Conservation (phyloP, 768 basidiomycete genomes). For the Auriculariales sp. region DNA sequence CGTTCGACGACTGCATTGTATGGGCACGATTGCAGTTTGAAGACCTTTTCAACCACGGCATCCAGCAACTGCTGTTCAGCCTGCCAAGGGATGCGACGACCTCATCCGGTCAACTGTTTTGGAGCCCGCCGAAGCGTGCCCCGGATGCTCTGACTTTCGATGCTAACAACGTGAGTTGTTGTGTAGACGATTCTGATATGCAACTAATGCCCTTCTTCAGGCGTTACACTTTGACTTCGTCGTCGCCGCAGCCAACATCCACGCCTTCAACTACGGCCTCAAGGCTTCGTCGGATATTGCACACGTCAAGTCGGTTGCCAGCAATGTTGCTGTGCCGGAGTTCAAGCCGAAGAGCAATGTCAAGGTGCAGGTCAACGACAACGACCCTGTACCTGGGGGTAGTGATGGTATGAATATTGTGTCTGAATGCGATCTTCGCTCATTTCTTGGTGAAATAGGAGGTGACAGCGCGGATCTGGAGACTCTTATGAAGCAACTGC, state of each 20-base stretch:
- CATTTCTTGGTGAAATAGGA: conserved; percentile 16
- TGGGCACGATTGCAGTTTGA: conserved; percentile 97
- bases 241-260: conserved; percentile 87
- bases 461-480: conserved; percentile 33
- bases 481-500: conserved; percentile 53
- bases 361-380: conserved; percentile 87
- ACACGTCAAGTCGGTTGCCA: conserved; percentile 72
- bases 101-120: conserved; percentile 90
- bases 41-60: conserved; percentile 82
- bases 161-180: conserved; percentile 62
- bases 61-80: conserved; percentile 84
- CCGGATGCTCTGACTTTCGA: conserved; percentile 83
- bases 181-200: not conserved
- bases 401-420: conserved; percentile 17
- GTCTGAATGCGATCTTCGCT: conserved; percentile 6
- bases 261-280: conserved; percentile 95
- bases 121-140: conserved; percentile 97
- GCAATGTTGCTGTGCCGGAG: conserved; percentile 73
- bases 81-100: conserved; percentile 87
- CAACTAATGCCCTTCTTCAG: conserved; percentile 25
- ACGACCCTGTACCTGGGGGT: conserved; percentile 60
- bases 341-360: conserved; percentile 89
- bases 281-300: conserved; percentile 72
- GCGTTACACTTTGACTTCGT: conserved; percentile 77
- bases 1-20: conserved; percentile 92